Evolutionary conservation across 257 asterid species (phyloP).

Genomic region (Plantago elongata): DNA sequence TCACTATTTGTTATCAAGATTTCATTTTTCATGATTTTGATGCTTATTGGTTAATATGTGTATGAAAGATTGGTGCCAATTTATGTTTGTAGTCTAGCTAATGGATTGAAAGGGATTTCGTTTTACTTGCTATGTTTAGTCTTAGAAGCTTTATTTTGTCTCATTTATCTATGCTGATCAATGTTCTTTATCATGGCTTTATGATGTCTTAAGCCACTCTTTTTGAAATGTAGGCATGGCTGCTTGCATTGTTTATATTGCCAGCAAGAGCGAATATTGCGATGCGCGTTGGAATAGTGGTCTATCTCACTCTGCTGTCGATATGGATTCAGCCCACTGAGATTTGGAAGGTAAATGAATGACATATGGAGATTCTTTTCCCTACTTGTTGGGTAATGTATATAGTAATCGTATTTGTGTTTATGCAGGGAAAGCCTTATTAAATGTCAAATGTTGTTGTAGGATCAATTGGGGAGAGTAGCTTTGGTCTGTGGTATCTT

Average conservation of each 20-base stretch:
- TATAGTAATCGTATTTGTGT: conserved; percentile 27
- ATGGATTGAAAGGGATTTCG: not conserved
- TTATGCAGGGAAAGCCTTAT: conserved; percentile 49
- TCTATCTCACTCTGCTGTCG: conserved; percentile 55
- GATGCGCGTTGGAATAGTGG: conserved; percentile 65
- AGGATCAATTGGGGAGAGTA: conserved; percentile 98
- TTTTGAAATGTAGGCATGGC: conserved; percentile 65
- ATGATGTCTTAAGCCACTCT: not conserved
- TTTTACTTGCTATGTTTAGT: not conserved
- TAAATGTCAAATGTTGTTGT: conserved; percentile 42
- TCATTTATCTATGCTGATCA: not conserved
- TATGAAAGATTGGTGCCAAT: not conserved
- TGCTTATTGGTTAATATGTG: not conserved
- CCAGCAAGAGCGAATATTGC: conserved; percentile 66
- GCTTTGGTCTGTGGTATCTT: conserved; percentile 72
- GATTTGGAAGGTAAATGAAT: conserved; percentile 73
- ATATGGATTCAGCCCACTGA: conserved; percentile 71
- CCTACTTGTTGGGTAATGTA: conserved; percentile 1
- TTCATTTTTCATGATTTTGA: not conserved
- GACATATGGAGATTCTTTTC: not conserved
- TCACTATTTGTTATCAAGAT: not conserved
- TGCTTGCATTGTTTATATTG: conserved; percentile 70
- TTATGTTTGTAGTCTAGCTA: too few species aligned
- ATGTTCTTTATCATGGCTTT: conserved; percentile 2
- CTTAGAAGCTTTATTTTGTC: not conserved